A percentile compares a stretch with the other conserved stretches of the same genome.
phyloP scores from a whole-genome alignment of 1,284 basidiomycete species.

The Vanrija pseudolonga region DNA sequence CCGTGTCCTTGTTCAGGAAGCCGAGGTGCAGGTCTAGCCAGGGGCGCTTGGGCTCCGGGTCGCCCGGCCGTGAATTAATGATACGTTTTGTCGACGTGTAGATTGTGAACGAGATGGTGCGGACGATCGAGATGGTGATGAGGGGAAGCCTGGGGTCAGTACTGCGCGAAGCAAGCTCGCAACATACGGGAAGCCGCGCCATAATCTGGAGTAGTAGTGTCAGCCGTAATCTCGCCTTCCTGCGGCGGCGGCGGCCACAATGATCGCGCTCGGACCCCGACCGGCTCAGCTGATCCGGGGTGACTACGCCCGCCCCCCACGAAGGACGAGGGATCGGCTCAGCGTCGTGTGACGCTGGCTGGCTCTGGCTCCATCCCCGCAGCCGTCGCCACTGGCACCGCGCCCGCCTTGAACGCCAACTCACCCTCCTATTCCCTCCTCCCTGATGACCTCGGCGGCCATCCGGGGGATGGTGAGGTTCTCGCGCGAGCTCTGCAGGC shows the following conservation, averaged over 20 bases:
- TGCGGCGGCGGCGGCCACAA: too few relatives aligned
- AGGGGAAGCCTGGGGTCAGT: slow-evolving; percentile 67
- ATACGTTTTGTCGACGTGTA: slow-evolving; percentile 84
- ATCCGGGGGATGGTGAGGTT: slow-evolving; percentile 69
- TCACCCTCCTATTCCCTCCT: slow-evolving; percentile 84
- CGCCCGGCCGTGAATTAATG: slow-evolving; percentile 53
- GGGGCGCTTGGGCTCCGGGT: slow-evolving; percentile 11
- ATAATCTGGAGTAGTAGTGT: slow-evolving; percentile 26
- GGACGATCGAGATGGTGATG: slow-evolving; percentile 93
- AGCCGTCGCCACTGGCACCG: too few relatives aligned
- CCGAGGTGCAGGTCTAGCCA: slow-evolving; percentile 37
- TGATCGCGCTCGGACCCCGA: too few relatives aligned
- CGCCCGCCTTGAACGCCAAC: slow-evolving; percentile 37
- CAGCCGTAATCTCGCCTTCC: not conserved
- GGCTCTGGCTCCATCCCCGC: too few relatives aligned
- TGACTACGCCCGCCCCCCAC: too few relatives aligned
- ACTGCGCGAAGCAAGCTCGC: not conserved
- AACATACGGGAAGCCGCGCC: slow-evolving; percentile 46
- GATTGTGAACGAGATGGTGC: slow-evolving; percentile 85
- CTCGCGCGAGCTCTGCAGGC: slow-evolving; percentile 78
- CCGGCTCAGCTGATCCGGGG: too few relatives aligned
- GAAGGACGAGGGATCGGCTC: too few relatives aligned
- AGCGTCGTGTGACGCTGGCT: too few relatives aligned
- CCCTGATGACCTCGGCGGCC: slow-evolving; percentile 63
- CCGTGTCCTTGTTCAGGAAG: slow-evolving; percentile 38